Base-by-base conservation (phyloP, 352 stramenopile species). In the Pythium monospermum region DNA sequence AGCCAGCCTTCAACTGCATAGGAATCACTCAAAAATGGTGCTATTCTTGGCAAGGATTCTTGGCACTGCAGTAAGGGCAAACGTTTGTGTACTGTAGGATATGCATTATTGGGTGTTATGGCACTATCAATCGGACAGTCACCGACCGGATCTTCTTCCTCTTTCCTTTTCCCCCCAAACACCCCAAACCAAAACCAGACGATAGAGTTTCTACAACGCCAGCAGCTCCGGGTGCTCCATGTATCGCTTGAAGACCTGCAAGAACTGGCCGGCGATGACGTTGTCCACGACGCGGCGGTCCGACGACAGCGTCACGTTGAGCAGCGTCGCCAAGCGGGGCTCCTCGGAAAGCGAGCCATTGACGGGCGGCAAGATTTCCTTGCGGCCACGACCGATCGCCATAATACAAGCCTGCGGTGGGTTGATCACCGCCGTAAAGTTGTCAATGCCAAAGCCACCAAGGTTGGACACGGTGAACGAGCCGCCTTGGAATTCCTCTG, bases 401-500 rank as follows among this genome's bases (percentile, higher is more conserved):
- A 99, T 80, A 79, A 99, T 99, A 51, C 94, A 98, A 3, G 95
- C 95, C 76, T 99, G 96, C 11, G 97, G 96, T 32, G 92, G 93
- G 78, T 99, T 99, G 61, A 99, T 98, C 36, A 99, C 96, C 10
- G 97, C 97, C 35, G 81, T 95, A 68, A 99, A 99, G 69, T 96
- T 85, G 60, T 96, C 84, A 65, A 99, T 98, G 53, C 96, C 97
- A 69, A 99, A 99, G 64, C 81, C 82, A 15, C 97, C 97, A 47
- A 99, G 76, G 75, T 99, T 99, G 31, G 82, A 98, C 53, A 99
- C 89, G n/a, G 95, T 98, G 79, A 99, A 99, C 27, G 92, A 98
- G 44, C 96, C 97, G 48, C 96, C 96, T 73, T 99, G 92, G 76
- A 98, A 99, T 82, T 99, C 97, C 63, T 99, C 94, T 0, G 97